Conservation (phyloP, 208 protist genomes). For the Acanthamoeba rhysodes region DNA sequence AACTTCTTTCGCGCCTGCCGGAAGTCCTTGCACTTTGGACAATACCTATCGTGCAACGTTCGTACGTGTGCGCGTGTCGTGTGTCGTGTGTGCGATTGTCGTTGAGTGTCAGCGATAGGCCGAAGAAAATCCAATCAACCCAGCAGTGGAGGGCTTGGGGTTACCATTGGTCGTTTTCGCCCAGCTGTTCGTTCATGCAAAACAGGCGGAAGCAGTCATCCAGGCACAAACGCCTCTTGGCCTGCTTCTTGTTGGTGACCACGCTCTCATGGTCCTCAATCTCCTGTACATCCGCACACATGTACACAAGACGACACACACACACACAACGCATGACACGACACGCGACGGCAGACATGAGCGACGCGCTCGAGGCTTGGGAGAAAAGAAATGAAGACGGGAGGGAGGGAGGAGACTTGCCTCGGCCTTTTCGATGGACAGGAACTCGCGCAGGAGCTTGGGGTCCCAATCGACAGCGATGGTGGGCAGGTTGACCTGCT, state of each 20-base stretch:
- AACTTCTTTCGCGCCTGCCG: conserved; percentile 78
- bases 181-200: conserved; percentile 80
- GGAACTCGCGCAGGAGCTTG: conserved; percentile 21
- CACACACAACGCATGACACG: no score
- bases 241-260: conserved; percentile 22
- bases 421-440: conserved; percentile 41
- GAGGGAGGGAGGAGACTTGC: neutral
- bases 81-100: no score
- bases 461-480: conserved; percentile 34
- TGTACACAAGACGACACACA: no score
- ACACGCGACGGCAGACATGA: no score
- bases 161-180: conserved; percentile 80
- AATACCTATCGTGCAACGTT: neutral
- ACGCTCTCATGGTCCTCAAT: conserved; percentile 28
- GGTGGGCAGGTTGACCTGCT: neutral
- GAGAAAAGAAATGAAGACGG: neutral
- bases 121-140: no score
- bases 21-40: conserved; percentile 55
- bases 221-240: conserved; percentile 57
- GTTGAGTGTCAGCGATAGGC: no score
- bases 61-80: no score
- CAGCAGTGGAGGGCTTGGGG: neutral
- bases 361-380: no score
- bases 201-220: conserved; percentile 86
- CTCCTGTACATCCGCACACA: neutral